phyloP scores from a whole-genome alignment of 2,329 filamentous ascomycete species.

The Coniella vitis region DNA sequence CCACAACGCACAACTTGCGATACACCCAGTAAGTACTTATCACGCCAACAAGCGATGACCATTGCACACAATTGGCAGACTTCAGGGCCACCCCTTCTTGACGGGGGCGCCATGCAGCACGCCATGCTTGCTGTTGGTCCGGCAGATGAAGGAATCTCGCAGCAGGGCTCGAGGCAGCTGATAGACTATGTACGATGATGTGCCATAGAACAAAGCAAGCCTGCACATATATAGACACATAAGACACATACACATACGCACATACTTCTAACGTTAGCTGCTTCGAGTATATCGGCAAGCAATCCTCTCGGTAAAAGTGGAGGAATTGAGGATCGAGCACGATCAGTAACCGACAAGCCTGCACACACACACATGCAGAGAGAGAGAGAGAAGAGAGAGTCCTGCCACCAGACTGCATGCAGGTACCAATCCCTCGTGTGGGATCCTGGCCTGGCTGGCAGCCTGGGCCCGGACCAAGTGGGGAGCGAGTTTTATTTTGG shows the following conservation, averaged over 20 bases:
- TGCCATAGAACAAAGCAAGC: too few relatives aligned
- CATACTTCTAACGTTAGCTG: too few relatives aligned
- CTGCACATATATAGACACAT: too few relatives aligned
- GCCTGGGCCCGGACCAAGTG: too few relatives aligned
- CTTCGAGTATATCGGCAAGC: too few relatives aligned
- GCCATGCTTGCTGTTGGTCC: background rate
- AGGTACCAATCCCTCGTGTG: slow-evolving; percentile 6
- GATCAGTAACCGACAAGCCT: background rate
- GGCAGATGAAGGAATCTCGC: slow-evolving; percentile 1
- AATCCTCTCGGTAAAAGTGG: background rate
- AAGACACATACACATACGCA: too few relatives aligned
- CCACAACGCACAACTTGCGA: too few relatives aligned
- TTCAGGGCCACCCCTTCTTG: background rate
- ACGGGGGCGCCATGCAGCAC: slow-evolving; percentile 3
- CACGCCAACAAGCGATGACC: too few relatives aligned
- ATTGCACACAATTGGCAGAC: background rate
- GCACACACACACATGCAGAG: too few relatives aligned
- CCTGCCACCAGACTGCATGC: slow-evolving; percentile 1
- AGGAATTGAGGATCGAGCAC: background rate
- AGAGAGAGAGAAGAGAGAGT: too few relatives aligned
- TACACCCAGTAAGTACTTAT: too few relatives aligned
- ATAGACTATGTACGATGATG: too few relatives aligned
- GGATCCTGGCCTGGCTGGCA: background rate
- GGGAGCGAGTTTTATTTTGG: slow-evolving; percentile 4
- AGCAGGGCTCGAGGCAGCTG: background rate